Evolutionary conservation across 106 monocot species (phyloP).

Genomic region (Triglochin maritima): DNA sequence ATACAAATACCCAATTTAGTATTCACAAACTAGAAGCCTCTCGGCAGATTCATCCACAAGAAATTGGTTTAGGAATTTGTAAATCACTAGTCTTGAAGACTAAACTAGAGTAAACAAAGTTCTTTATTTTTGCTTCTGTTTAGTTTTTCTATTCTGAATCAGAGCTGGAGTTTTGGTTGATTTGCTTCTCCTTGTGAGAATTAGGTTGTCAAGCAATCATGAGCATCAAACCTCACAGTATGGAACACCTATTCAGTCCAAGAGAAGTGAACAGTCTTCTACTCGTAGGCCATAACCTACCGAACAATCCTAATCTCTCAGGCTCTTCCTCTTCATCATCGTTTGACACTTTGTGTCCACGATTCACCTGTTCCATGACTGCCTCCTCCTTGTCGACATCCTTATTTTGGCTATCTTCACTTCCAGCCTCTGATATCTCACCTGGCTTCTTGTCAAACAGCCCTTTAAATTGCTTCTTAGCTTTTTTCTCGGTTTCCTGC

Average conservation of each 20-base stretch:
- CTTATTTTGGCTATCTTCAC: neutral
- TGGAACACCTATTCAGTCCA: conserved; percentile 57
- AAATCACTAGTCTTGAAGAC: too few relatives aligned
- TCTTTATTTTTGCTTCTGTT: too few relatives aligned
- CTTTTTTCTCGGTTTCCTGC: conserved; percentile 66
- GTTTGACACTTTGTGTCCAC: neutral
- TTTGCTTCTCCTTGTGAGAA: too few relatives aligned
- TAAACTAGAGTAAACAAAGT: too few relatives aligned
- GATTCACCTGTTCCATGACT: neutral
- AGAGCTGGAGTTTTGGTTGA: too few relatives aligned
- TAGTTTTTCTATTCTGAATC: too few relatives aligned
- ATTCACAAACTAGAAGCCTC: too few relatives aligned
- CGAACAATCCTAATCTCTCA: conserved; percentile 36
- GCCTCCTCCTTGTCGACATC: neutral
- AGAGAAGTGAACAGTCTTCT: conserved; percentile 48
- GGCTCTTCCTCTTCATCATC: conserved; percentile 2
- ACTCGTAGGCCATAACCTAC: conserved; percentile 51
- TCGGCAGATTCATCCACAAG: too few relatives aligned
- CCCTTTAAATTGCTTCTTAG: conserved; percentile 80
- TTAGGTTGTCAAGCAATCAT: too few relatives aligned
- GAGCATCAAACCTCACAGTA: neutral
- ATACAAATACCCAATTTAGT: too few relatives aligned
- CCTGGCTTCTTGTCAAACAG: conserved; percentile 97
- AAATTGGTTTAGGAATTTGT: too few relatives aligned
- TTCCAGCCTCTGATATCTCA: conserved; percentile 63